These are phyloP conservation scores for Phoenix dactylifera DNA, from an alignment of 176 grass and related monocot genomes.

Conservation along the genomic window DNA sequence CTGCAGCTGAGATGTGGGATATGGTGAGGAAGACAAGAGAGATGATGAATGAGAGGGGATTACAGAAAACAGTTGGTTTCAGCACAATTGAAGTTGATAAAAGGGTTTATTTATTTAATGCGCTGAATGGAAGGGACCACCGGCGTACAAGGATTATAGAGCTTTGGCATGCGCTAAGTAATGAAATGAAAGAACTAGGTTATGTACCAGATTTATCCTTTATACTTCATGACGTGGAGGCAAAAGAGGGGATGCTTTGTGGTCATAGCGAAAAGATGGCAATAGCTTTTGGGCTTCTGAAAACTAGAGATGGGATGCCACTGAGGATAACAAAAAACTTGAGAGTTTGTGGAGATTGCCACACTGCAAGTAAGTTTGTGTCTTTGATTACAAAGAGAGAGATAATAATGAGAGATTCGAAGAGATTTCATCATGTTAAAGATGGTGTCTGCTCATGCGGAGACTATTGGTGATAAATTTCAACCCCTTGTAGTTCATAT, in stretches of 20 bases:
- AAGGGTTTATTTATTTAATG: slow-evolving; percentile 5
- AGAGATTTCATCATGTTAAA: slow-evolving; percentile 19
- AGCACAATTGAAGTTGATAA: slow-evolving; percentile 20
- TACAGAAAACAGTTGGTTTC: slow-evolving; percentile 11
- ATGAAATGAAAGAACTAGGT: slow-evolving; percentile 5
- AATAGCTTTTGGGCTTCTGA: slow-evolving; percentile 8
- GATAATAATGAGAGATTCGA: slow-evolving; percentile 15
- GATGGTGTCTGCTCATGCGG: slow-evolving; percentile 10
- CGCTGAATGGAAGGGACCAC: neutral
- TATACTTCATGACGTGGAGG: slow-evolving; percentile 3
- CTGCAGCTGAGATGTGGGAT: slow-evolving; percentile 23
- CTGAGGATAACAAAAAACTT: slow-evolving; percentile 13
- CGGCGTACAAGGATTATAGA: neutral
- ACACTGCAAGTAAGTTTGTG: slow-evolving; percentile 8
- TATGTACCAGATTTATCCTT: slow-evolving; percentile 6
- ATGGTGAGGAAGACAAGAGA: slow-evolving; percentile 23
- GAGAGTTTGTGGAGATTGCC: slow-evolving; percentile 11
- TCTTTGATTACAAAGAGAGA: slow-evolving; percentile 6
- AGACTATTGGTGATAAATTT: slow-evolving; percentile 11
- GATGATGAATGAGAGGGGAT: slow-evolving; percentile 2
- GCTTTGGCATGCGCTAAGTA: neutral
- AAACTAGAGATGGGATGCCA: neutral
- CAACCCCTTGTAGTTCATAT: no score
- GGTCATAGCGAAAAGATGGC: slow-evolving; percentile 13
- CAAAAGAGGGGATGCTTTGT: slow-evolving; percentile 7